Percentiles rank a stretch among this genome's conserved stretches.
phyloP scores from a whole-genome alignment of 2,329 filamentous ascomycete genomes.

The Fusarium incarnatum region DNA sequence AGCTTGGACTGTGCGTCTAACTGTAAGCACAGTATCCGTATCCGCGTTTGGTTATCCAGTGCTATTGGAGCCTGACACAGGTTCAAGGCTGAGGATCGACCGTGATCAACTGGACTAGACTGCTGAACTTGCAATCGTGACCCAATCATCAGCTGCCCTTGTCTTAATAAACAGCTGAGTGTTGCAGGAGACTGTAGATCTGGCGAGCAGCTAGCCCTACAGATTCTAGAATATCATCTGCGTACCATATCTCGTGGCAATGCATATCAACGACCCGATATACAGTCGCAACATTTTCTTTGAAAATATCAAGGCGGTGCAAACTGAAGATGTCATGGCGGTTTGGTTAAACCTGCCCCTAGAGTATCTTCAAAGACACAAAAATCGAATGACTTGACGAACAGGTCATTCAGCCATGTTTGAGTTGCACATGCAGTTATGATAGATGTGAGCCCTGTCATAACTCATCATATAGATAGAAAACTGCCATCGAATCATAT shows the following conservation, averaged over 20 bases:
- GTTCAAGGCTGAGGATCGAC: neutral
- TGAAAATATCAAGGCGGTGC: conserved; percentile 13
- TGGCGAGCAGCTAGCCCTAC: neutral
- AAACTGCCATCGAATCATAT: neutral
- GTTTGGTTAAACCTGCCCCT: neutral
- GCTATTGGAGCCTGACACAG: neutral
- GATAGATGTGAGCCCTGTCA: neutral
- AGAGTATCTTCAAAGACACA: neutral
- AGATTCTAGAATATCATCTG: neutral
- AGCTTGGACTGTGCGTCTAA: neutral
- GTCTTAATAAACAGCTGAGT: neutral
- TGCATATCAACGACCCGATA: neutral
- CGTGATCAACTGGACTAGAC: neutral
- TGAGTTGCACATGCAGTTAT: neutral
- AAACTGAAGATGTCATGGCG: neutral
- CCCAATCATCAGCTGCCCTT: neutral
- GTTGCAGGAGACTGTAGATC: neutral
- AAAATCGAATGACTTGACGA: neutral
- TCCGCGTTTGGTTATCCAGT: neutral
- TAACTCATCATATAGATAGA: neutral
- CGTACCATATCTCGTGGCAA: neutral
- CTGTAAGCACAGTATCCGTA: neutral
- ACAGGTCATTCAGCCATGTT: neutral
- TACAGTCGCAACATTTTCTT: neutral
- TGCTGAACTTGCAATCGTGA: neutral